Base-by-base conservation (phyloP, 768 basidiomycete species). In the Xerocomus spinulosus region DNA sequence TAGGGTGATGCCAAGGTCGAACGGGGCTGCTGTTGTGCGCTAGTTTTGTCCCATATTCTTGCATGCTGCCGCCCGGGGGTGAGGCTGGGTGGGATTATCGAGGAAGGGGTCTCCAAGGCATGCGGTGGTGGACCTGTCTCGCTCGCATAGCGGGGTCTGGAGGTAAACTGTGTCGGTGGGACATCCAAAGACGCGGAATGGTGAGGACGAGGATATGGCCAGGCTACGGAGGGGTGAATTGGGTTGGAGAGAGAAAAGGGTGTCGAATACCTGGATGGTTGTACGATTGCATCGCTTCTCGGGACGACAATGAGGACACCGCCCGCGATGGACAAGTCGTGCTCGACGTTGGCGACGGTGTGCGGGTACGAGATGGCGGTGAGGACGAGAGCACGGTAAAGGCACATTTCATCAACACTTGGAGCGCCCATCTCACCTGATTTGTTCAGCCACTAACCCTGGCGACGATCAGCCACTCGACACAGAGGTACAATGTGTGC, bases 251-350 rank as follows among this genome's bases (percentile, higher is more conserved):
- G 20, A 12, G 21, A 21, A 3, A 4, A 29, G 15, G 13, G 10
- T 0, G 29, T 18, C 21, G 9, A 34, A 52, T 58, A 69, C 66
- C 56, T 59, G 61, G 52, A 44, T 63, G 63, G 23, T 67, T 63
- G 44, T 68, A 60, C 17, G 63, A 64, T 32, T 67, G 67, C 66
- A 67, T 67, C 40, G 25, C 24, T n/a, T n/a, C n/a, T n/a, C n/a
- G n/a, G n/a, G n/a, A n/a, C n/a, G n/a, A n/a, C 3, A 25, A 9
- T 14, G 38, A 20, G 36, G 12, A 18, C 15, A 39, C 23, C 37
- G 37, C 9, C 38, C 18, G 13, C 13, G 23, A 24, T n/a, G 12
- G 17, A 18, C 9, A 2, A 18, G n/a, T 39, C 24, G 41, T 26
- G 42, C 30, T n/a, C 33, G 33, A 26, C 24, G n/a, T 13, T n/a